A percentile compares a stretch with the other conserved stretches of the same genome.
Conservation (phyloP, 1,284 basidiomycete genomes). For the Pulchroboletus neoregius region DNA sequence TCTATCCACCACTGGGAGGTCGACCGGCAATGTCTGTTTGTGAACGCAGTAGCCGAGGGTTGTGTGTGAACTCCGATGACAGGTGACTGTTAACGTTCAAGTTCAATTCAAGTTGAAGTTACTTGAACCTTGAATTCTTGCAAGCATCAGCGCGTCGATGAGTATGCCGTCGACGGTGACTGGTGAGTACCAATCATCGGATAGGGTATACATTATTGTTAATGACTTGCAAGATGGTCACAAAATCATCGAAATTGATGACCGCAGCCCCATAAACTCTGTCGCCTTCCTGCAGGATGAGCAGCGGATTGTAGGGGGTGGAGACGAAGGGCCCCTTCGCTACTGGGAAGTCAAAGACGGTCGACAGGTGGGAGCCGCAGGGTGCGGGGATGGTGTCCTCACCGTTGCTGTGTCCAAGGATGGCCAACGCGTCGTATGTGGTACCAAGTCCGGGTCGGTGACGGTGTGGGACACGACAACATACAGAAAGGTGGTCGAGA, state of each 20-base stretch:
- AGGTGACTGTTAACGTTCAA: not conserved
- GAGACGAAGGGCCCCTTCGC: constrained; percentile 3
- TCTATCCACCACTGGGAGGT: too few species aligned
- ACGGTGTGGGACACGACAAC: constrained; percentile 11
- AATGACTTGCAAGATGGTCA: not conserved
- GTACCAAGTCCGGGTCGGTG: constrained; percentile 11
- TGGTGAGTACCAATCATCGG: not conserved
- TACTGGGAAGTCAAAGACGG: constrained; percentile 3
- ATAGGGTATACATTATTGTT: not conserved
- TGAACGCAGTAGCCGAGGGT: too few species aligned
- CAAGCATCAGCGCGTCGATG: not conserved
- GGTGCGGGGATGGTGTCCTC: constrained; percentile 11
- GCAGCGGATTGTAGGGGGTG: not conserved
- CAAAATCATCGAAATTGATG: constrained; percentile 13
- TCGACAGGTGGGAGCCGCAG: not conserved
- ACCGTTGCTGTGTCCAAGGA: constrained; percentile 9
- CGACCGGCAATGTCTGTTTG: too few species aligned
- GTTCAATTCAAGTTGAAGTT: too few species aligned
- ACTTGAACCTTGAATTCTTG: not conserved
- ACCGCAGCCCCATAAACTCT: constrained; percentile 3
- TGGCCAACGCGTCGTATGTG: constrained; percentile 2
- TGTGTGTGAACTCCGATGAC: too few species aligned
- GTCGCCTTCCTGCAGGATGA: constrained; percentile 5
- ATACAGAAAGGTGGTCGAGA: constrained; percentile 4
- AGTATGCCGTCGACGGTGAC: not conserved